Evolutionary conservation across 768 basidiomycete genomes (phyloP).

Genomic region (Kwoniella dejecticola): DNA sequence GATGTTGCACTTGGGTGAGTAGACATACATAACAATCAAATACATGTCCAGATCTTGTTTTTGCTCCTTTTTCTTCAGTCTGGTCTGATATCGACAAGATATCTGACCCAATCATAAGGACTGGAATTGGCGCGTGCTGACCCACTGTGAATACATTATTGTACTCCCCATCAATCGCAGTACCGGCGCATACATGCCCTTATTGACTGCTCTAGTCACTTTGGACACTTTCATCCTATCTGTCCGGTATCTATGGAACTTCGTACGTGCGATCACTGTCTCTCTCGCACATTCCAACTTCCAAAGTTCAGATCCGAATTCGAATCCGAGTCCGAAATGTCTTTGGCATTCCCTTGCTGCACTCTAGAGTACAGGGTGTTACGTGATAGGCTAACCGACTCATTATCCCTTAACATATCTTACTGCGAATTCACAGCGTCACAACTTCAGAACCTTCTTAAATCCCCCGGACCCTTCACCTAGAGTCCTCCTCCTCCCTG

Average conservation of each 20-base stretch:
- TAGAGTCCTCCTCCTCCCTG: conserved; percentile 39
- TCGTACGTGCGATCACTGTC: conserved; percentile 9
- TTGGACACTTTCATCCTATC: conserved; percentile 27
- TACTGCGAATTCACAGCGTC: not conserved
- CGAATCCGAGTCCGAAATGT: not conserved
- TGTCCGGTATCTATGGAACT: conserved; percentile 22
- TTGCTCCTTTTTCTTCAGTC: too few species aligned
- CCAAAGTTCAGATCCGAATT: too few species aligned
- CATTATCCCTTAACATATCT: not conserved
- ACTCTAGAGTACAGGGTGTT: too few species aligned
- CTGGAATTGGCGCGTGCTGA: too few species aligned
- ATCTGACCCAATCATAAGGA: too few species aligned
- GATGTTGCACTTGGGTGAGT: too few species aligned
- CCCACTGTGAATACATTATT: too few species aligned
- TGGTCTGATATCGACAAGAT: too few species aligned
- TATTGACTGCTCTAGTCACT: conserved; percentile 20
- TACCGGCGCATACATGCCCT: conserved; percentile 31
- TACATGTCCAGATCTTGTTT: too few species aligned
- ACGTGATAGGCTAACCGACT: too few species aligned
- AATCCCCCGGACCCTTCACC: conserved; percentile 41
- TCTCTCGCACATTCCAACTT: not conserved
- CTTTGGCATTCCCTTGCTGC: not conserved
- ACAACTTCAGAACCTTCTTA: conserved; percentile 26
- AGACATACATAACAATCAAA: too few species aligned
- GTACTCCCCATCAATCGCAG: not conserved